phyloP scores from a whole-genome alignment of 257 asterid species.

The Coffea canephora region DNA sequence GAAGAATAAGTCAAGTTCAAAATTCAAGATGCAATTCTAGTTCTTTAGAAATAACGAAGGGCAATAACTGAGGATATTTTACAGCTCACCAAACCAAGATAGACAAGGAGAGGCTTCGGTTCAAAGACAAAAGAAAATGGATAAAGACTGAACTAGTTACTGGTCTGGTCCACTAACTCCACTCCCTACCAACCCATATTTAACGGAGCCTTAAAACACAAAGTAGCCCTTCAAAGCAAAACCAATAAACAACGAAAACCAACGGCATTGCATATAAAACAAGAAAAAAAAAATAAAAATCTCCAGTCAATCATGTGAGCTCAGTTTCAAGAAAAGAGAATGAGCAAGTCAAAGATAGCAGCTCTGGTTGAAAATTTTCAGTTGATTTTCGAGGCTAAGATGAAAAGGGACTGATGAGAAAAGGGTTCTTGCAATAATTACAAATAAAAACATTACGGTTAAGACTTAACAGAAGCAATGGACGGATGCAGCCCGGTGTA shows the following conservation, averaged over 20 bases:
- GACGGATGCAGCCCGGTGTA: background rate
- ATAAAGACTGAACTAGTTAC: slow-evolving; percentile 27
- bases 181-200: slow-evolving; percentile 29
- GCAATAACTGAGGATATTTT: slow-evolving; percentile 23
- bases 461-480: background rate
- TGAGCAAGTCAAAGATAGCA: slow-evolving; percentile 18
- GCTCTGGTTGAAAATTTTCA: background rate
- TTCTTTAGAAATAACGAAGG: slow-evolving; percentile 11
- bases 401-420: slow-evolving; percentile 2
- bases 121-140: slow-evolving; percentile 28
- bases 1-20: slow-evolving; percentile 6
- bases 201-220: slow-evolving; percentile 23
- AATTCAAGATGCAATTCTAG: slow-evolving; percentile 4
- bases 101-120: slow-evolving; percentile 32
- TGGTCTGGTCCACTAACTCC: slow-evolving; percentile 30
- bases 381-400: background rate
- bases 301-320: slow-evolving; percentile 7
- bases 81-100: slow-evolving; percentile 30
- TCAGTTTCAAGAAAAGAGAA: background rate
- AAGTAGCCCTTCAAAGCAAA: slow-evolving; percentile 13
- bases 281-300: background rate
- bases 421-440: background rate
- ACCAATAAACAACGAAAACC: background rate
- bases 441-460: background rate
- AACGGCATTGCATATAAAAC: slow-evolving; percentile 14